Evolutionary conservation across 306 rosid species (phyloP).

Genomic region (Glycyrrhiza uralensis): DNA sequence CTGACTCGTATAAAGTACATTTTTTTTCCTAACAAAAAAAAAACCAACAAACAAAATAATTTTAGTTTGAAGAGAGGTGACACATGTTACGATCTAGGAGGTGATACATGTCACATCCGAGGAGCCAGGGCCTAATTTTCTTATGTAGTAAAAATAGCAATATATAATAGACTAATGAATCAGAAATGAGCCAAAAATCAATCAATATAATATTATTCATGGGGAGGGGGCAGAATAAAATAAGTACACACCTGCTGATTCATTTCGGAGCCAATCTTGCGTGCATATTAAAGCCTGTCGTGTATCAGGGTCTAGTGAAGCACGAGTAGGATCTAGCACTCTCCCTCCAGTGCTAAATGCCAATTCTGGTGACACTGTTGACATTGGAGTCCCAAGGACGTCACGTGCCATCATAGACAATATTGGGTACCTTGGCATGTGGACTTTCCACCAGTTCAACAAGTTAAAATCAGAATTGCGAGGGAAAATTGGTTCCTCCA

Average conservation of each 20-base stretch:
- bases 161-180: too few species aligned
- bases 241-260: constrained; percentile 53
- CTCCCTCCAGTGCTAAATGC: constrained; percentile 64
- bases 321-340: constrained; percentile 65
- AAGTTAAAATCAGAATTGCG: constrained; percentile 79
- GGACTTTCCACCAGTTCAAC: constrained; percentile 97
- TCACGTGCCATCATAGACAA: constrained; percentile 98
- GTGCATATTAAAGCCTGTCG: constrained; percentile 85
- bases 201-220: background rate
- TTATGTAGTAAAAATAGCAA: too few species aligned
- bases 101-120: too few species aligned
- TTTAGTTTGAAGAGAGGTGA: too few species aligned
- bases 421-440: constrained; percentile 94
- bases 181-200: constrained; percentile 17
- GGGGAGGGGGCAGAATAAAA: background rate
- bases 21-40: too few species aligned
- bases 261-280: constrained; percentile 83
- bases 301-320: constrained; percentile 58
- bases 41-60: too few species aligned
- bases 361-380: constrained; percentile 68
- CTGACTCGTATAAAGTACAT: too few species aligned
- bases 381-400: constrained; percentile 94
- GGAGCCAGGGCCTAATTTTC: too few species aligned
- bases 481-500: constrained; percentile 93
- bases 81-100: too few species aligned